Base-by-base conservation (phyloP, 208 protist genomes). In the Wallacemonas sp. region DNA sequence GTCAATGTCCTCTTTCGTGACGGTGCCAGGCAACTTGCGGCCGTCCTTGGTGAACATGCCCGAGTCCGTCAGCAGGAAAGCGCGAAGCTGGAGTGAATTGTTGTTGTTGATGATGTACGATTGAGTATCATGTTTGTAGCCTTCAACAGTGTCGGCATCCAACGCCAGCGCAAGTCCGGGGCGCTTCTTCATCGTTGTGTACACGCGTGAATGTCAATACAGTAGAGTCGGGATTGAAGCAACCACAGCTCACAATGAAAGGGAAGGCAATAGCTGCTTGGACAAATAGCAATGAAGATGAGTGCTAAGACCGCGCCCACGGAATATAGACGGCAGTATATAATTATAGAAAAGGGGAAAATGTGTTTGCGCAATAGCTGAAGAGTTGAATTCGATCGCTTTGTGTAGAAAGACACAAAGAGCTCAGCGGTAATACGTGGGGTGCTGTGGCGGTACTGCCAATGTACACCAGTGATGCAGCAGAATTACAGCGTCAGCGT, bases 71-170 rank as follows among this genome's bases (percentile, higher is more conserved):
- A 96, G 76, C 30, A 91, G 74, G 38, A 96, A 96, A 1, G 90
- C 90, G 17, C 90, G 82, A n/a, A 96, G 72, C 58, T 93, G 84
- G 28, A 96, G 72, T 1, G 82, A 86, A 53, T 96, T 93, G 64
- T 92, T 92, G 70, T 84, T 93, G 55, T 88, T 89, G 47, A 96
- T 93, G 60, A 93, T 80, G 58, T 96, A 96, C 5, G 90, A 96
- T 70, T 89, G 82, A 2, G 84, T 61, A 54, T 91, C 83, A 44
- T 90, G 69, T 65, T 86, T 71, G 41, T 75, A 86, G 12, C 83
- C 75, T 30, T 92, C 83, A 21, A 95, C 82, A 1, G 79, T 72
- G 22, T 58, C 72, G 14, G 80, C 72, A 75, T 95, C 84, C 55
- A 95, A 68, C 4, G 73, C 75, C 19, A 86, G 75, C 51, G 67